Base-by-base conservation (phyloP, 106 monocot species). In the Dioscorea zingiberensis region DNA sequence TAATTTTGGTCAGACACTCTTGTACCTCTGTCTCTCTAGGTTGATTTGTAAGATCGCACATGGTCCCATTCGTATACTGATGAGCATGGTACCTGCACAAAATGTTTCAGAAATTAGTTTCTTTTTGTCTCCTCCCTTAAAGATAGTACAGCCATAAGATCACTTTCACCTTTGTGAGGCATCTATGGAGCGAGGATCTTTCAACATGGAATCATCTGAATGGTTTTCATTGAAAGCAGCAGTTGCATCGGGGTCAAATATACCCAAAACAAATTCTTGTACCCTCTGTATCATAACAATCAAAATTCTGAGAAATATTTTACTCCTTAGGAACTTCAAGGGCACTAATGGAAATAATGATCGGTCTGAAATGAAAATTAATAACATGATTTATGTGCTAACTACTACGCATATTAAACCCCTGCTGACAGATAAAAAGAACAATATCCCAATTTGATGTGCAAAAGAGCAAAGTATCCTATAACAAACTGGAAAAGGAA, bases 131-230 rank as follows among this genome's bases (percentile, higher is more conserved):
- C 27, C 47, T 26, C 59, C 0, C n/a, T 19, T 47, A 47, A 38
- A 47, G 19, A 19, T 51, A 2, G 14, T 16, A 4, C 18, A 19
- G 51, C 4, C 4, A 3, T 18, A 51, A 79, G 28, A 48, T 22
- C 19, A 1, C 44, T 27, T 27, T 47, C 70, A 87, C 91, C 91
- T 84, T 69, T 85, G 91, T 49, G 94, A 73, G 60, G 87, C 83
- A 77, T 88, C 87, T 73, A 73, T 85, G 30, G 87, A 85, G 7
- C 78, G 82, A 72, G 90, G 87, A 75, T 95, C 94, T 69, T 91
- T 95, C 3, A 85, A 64, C 46, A 83, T 58, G 3, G 80, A 77
- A 60, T 63, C 48, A 70, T 78, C 85, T 26, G 90, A 77, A 54
- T 85, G 66, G 54, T 91, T 88, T 78, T 85, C 68, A 51, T 91